phyloP scores from a whole-genome alignment of 139 green algal genomes.

The Closterium sp. region DNA sequence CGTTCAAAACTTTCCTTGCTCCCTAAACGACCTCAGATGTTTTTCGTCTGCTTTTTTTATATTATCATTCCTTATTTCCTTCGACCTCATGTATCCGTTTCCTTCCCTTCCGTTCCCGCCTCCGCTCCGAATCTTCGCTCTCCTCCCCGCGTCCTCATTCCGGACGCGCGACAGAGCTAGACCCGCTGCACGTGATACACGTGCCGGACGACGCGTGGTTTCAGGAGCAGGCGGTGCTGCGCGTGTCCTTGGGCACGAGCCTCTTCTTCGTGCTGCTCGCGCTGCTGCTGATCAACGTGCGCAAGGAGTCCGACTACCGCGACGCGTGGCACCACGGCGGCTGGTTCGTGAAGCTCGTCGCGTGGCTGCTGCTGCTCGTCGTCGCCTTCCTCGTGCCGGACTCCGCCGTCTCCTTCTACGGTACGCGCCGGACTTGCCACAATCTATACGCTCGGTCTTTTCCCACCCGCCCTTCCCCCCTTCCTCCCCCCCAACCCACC shows the following conservation, averaged over 20 bases:
- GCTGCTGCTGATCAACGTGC: conserved; percentile 72
- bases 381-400: conserved; percentile 51
- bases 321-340: conserved; percentile 85
- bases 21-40: too few relatives aligned
- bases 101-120: background rate
- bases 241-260: conserved; percentile 90
- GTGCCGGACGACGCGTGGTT: conserved; percentile 76
- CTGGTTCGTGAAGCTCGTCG: conserved; percentile 80
- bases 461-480: too few relatives aligned
- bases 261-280: conserved; percentile 83
- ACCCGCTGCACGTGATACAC: background rate
- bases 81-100: background rate
- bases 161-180: background rate
- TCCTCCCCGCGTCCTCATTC: background rate
- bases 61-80: background rate
- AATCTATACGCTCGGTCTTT: too few relatives aligned
- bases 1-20: background rate
- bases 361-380: conserved; percentile 77
- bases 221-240: conserved; percentile 92
- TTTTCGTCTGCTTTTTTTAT: background rate
- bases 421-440: background rate
- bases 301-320: conserved; percentile 77
- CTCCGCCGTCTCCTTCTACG: conserved; percentile 24
- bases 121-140: background rate
- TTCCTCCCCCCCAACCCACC: background rate